phyloP scores from a whole-genome alignment of 2,329 filamentous ascomycete species.

The Fusarium mundagurra region DNA sequence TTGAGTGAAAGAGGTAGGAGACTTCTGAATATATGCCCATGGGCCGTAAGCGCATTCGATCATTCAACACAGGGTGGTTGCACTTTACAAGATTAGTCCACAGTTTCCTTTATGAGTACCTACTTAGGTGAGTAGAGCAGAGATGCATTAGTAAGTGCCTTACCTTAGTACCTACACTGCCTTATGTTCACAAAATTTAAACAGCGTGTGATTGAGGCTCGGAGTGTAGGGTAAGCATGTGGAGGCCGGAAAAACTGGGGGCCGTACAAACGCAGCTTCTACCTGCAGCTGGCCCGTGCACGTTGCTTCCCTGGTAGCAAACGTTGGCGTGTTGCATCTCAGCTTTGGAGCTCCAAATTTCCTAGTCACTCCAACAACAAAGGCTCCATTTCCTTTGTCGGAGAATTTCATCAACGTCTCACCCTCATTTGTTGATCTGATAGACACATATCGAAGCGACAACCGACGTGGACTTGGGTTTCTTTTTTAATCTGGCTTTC shows the following conservation, averaged over 20 bases:
- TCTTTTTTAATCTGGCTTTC: neutral
- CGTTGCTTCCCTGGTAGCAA: constrained; percentile 33
- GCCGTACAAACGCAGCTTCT: constrained; percentile 11
- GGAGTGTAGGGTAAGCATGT: constrained; percentile 10
- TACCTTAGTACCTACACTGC: no score
- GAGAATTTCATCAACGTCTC: constrained; percentile 16
- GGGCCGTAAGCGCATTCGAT: neutral
- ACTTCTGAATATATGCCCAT: no score
- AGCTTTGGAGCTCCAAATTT: constrained; percentile 44
- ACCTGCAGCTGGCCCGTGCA: constrained; percentile 30
- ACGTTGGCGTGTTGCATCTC: constrained; percentile 37
- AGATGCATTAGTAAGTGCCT: neutral
- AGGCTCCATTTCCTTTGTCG: constrained; percentile 38
- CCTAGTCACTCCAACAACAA: constrained; percentile 35
- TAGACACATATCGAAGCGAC: neutral
- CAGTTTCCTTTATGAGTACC: neutral
- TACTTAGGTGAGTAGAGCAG: neutral
- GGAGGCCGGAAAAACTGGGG: constrained; percentile 28
- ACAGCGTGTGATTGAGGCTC: neutral
- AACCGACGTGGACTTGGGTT: neutral
- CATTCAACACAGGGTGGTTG: neutral
- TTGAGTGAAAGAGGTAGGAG: no score
- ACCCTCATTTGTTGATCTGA: constrained; percentile 21
- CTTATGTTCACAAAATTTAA: neutral
- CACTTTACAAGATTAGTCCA: neutral